A percentile compares a stretch with the other conserved stretches of the same genome.
phyloP scores from a whole-genome alignment of 495 filamentous ascomycete species.

The Astrothelium subdiscretum region DNA sequence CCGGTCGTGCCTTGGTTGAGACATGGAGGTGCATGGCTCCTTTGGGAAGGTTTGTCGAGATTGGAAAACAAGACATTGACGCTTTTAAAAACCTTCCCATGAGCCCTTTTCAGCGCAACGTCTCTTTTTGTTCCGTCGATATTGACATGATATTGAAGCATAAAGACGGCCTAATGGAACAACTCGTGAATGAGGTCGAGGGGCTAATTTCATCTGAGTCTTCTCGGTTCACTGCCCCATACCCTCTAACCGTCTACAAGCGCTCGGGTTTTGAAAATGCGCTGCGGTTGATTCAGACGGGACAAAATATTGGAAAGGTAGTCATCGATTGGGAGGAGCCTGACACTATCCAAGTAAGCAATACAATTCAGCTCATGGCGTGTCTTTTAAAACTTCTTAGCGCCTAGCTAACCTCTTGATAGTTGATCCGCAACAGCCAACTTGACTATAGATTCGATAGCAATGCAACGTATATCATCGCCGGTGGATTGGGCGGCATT shows the following conservation, averaged over 20 bases:
- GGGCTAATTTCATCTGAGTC: neutral
- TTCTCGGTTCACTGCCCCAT: neutral
- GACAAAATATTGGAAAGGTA: slow-evolving; percentile 47
- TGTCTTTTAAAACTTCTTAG: no score
- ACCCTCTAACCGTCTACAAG: slow-evolving; percentile 3
- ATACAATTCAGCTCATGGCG: no score
- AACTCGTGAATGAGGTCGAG: slow-evolving; percentile 3
- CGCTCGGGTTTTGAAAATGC: slow-evolving; percentile 36
- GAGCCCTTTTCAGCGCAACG: slow-evolving; percentile 5
- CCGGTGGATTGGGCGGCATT: slow-evolving; percentile 37
- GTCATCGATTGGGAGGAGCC: slow-evolving; percentile 34
- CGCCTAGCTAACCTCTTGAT: no score
- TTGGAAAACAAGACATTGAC: slow-evolving; percentile 27
- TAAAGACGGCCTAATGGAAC: slow-evolving; percentile 13
- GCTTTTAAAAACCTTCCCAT: slow-evolving; percentile 5
- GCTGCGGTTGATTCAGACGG: slow-evolving; percentile 45
- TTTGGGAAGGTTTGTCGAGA: slow-evolving; percentile 37
- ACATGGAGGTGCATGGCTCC: slow-evolving; percentile 15
- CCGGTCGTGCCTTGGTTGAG: slow-evolving; percentile 7
- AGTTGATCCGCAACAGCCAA: neutral
- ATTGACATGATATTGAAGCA: slow-evolving; percentile 9
- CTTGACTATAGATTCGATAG: neutral
- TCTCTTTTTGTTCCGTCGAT: slow-evolving; percentile 30
- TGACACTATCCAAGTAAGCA: slow-evolving; percentile 1
- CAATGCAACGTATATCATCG: slow-evolving; percentile 32